phyloP scores from a whole-genome alignment of 1,284 basidiomycete species.

The Malassezia obtusa region DNA sequence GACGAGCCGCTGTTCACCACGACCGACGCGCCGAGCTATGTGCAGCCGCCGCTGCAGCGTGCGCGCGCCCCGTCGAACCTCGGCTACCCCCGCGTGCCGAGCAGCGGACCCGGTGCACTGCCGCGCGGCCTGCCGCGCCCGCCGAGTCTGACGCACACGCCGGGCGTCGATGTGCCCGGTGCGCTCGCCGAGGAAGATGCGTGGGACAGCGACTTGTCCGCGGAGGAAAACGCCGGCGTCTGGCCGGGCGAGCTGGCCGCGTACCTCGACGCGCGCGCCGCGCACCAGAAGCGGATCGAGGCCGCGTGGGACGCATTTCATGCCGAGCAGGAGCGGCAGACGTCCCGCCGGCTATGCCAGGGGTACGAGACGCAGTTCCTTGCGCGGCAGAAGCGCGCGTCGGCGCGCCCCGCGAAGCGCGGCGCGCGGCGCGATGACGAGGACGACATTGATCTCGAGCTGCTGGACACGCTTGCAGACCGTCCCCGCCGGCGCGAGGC shows the following conservation, averaged over 20 bases:
- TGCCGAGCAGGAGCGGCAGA: slow-evolving; percentile 22
- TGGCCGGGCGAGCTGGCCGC: slow-evolving; percentile 34
- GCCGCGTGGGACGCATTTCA: slow-evolving; percentile 19
- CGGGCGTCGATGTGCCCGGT: background rate
- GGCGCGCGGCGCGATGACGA: slow-evolving; percentile 15
- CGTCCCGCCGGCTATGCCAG: slow-evolving; percentile 27
- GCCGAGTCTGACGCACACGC: slow-evolving; percentile 2
- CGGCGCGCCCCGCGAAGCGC: slow-evolving; percentile 2
- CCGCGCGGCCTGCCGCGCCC: background rate
- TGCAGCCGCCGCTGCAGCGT: background rate
- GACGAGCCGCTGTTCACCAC: background rate
- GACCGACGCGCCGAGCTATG: background rate
- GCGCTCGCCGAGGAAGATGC: background rate
- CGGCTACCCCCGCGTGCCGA: background rate
- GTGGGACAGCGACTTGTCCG: slow-evolving; percentile 43
- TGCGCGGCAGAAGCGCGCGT: slow-evolving; percentile 19
- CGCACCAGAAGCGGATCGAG: slow-evolving; percentile 27
- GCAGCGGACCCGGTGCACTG: background rate
- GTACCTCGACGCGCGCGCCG: slow-evolving; percentile 25
- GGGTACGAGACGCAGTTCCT: slow-evolving; percentile 33
- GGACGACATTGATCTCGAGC: slow-evolving; percentile 39
- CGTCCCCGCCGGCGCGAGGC: background rate
- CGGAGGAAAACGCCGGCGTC: slow-evolving; percentile 33
- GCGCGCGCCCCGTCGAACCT: background rate
- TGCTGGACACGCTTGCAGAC: slow-evolving; percentile 37